Conservation (phyloP, 208 protist genomes). For the Naegleria lovaniensis region DNA sequence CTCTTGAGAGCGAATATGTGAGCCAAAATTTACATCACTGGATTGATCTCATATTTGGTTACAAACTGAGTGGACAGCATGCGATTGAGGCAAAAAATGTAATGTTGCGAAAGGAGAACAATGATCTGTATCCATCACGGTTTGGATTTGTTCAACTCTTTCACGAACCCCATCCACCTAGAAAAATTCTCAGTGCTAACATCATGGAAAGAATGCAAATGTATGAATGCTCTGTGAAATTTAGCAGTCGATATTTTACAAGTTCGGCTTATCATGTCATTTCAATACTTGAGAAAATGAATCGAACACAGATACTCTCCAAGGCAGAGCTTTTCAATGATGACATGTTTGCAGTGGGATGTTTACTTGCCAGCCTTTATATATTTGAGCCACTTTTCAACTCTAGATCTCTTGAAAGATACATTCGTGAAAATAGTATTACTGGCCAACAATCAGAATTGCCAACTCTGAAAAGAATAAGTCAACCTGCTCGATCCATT, state of each 20-base stretch:
- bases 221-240: neutral
- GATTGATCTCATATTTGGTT: slow-evolving; percentile 98
- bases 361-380: neutral
- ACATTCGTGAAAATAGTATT: neutral
- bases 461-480: neutral
- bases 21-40: slow-evolving; percentile 89
- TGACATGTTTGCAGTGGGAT: slow-evolving; percentile 23
- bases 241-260: neutral
- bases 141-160: slow-evolving; percentile 25
- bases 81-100: slow-evolving; percentile 89
- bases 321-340: neutral
- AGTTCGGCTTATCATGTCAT: neutral
- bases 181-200: neutral
- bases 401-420: neutral
- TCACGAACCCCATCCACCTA: neutral
- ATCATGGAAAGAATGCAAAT: neutral
- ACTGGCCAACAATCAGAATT: neutral
- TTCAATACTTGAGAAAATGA: neutral
- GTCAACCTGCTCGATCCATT: neutral
- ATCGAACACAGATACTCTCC: neutral
- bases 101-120: neutral
- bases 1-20: slow-evolving; percentile 92
- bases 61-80: slow-evolving; percentile 89
- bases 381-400: slow-evolving; percentile 14
- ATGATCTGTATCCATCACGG: neutral